Percentiles rank a stretch among this genome's conserved stretches.
phyloP scores from a whole-genome alignment of 108 stramenopile genomes.

The Fragilaria crotonensis region DNA sequence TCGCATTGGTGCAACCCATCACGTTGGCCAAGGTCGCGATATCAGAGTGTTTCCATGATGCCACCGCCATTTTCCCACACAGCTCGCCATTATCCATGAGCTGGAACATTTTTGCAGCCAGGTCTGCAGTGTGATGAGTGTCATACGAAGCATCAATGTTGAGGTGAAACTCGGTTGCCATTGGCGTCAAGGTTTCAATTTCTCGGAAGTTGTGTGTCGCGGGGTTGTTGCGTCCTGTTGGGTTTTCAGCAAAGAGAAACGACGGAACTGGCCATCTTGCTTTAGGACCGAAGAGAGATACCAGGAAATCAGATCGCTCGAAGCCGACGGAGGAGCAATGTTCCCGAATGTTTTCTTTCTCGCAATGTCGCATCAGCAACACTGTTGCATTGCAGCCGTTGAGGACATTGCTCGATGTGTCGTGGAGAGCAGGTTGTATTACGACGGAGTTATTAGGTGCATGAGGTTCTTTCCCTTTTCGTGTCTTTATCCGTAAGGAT shows the following conservation, averaged over 20 bases:
- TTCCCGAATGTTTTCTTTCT: constrained; percentile 26
- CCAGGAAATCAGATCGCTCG: constrained; percentile 24
- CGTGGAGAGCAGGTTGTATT: not conserved
- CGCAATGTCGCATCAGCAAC: constrained; percentile 23
- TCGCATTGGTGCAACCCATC: constrained; percentile 24
- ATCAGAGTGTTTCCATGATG: constrained; percentile 30
- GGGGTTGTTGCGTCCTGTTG: constrained; percentile 9
- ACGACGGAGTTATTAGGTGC: not conserved
- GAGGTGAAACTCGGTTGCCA: constrained; percentile 11
- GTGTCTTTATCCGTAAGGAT: not conserved
- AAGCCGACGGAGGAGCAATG: constrained; percentile 28
- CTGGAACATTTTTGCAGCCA: constrained; percentile 14
- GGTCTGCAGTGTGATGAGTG: not conserved
- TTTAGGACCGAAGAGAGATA: constrained; percentile 24
- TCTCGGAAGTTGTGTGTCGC: constrained; percentile 24
- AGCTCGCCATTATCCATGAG: constrained; percentile 12
- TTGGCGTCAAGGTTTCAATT: constrained; percentile 15
- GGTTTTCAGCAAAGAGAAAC: constrained; percentile 25
- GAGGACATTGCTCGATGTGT: not conserved
- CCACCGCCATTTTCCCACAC: constrained; percentile 29
- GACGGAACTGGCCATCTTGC: constrained; percentile 27
- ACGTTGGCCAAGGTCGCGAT: constrained; percentile 19
- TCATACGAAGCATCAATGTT: constrained; percentile 13
- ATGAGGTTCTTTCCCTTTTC: not conserved
- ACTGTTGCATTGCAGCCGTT: constrained; percentile 18